phyloP scores from a whole-genome alignment of 345 rosid genomes.

The Durio zibethinus region DNA sequence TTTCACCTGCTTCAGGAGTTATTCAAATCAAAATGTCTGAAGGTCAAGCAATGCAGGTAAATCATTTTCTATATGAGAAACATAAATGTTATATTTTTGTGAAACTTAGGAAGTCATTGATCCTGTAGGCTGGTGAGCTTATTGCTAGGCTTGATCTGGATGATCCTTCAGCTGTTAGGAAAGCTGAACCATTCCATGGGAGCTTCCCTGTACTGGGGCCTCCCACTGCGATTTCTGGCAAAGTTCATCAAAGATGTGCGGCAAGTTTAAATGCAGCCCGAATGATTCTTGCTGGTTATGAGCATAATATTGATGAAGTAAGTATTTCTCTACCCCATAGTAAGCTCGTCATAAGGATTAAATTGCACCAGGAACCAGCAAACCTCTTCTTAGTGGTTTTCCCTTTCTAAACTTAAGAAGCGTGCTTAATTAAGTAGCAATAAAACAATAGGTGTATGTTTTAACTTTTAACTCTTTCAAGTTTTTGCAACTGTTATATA shows the following conservation, averaged over 20 bases:
- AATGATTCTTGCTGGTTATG: conserved; percentile 98
- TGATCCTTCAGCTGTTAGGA: conserved; percentile 98
- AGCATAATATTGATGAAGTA: conserved; percentile 89
- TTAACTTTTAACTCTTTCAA: neutral
- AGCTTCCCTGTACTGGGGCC: conserved; percentile 84
- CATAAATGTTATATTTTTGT: neutral
- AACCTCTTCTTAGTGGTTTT: neutral
- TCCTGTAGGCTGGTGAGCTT: conserved; percentile 91
- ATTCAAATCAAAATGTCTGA: conserved; percentile 82
- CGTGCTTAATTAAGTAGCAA: neutral
- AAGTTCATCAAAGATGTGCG: conserved; percentile 98
- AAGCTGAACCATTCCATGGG: conserved; percentile 95
- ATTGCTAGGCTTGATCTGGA: conserved; percentile 93
- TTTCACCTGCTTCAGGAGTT: conserved; percentile 95
- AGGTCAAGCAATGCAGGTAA: conserved; percentile 99
- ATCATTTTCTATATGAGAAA: conserved; percentile 1
- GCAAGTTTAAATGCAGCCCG: conserved; percentile 89
- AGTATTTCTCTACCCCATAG: conserved; percentile 21
- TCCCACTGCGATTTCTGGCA: conserved; percentile 92
- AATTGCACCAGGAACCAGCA: neutral
- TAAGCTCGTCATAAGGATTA: neutral
- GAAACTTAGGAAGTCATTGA: conserved; percentile 21
- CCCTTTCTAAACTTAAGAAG: neutral
- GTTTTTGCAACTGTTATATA: neutral
- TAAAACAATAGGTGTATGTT: neutral